Evolutionary conservation across 1,284 basidiomycete species (phyloP).

Genomic region (Fomitiporia mediterranea): DNA sequence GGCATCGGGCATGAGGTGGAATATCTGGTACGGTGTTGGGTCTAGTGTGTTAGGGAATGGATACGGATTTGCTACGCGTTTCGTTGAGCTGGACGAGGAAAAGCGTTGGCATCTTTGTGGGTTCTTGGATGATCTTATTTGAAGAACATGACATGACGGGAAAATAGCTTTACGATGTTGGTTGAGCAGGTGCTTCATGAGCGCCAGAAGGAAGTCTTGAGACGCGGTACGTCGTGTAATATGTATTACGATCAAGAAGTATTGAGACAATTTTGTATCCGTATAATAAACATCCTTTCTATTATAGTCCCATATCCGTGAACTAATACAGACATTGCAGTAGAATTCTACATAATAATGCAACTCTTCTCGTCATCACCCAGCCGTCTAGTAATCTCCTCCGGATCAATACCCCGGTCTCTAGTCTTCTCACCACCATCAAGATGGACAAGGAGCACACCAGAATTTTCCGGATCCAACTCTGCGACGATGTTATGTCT

Average conservation of each 20-base stretch:
- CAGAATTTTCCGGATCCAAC: slow-evolving; percentile 78
- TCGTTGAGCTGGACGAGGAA: background rate
- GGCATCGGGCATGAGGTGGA: slow-evolving; percentile 54
- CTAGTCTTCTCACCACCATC: slow-evolving; percentile 40
- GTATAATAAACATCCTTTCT: too few species aligned
- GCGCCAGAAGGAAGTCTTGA: background rate
- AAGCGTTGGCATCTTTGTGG: background rate
- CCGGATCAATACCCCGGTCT: slow-evolving; percentile 47
- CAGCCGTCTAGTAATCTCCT: slow-evolving; percentile 54
- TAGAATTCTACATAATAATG: slow-evolving; percentile 58
- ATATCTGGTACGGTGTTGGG: slow-evolving; percentile 66
- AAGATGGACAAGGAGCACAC: slow-evolving; percentile 83
- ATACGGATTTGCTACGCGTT: slow-evolving; percentile 34
- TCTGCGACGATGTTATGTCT: slow-evolving; percentile 74
- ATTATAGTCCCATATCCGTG: too few species aligned
- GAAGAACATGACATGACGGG: background rate
- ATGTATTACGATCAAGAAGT: too few species aligned
- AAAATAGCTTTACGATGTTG: background rate
- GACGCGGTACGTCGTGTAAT: too few species aligned
- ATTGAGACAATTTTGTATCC: too few species aligned
- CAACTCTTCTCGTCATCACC: slow-evolving; percentile 47
- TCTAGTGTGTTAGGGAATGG: slow-evolving; percentile 51
- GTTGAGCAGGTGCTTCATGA: background rate
- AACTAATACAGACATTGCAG: too few species aligned
- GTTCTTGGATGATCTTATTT: background rate